A percentile compares a stretch with the other conserved stretches of the same genome.
Evolutionary conservation across 495 filamentous ascomycete genomes (phyloP).

Genomic region (Neurospora intermedia): DNA sequence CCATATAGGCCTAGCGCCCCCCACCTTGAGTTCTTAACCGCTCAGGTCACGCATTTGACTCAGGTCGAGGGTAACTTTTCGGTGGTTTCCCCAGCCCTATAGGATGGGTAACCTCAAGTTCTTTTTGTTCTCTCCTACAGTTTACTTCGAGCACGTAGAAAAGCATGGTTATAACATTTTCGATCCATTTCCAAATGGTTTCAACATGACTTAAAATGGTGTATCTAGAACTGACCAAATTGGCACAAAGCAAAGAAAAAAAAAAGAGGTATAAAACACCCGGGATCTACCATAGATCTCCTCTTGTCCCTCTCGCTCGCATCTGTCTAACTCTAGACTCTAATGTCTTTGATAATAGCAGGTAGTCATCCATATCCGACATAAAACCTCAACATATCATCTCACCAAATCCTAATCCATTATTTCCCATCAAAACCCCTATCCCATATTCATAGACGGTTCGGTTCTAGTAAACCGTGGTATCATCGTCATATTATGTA

Average conservation of each 20-base stretch:
- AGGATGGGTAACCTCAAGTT: too few relatives aligned
- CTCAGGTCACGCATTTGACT: not conserved
- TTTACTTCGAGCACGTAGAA: not conserved
- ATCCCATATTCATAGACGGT: not conserved
- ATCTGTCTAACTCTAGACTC: not conserved
- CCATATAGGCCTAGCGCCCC: not conserved
- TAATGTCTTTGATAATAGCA: not conserved
- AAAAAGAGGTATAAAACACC: not conserved
- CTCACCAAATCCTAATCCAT: not conserved
- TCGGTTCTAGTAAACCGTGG: not conserved
- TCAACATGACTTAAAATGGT: not conserved
- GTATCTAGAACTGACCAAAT: not conserved
- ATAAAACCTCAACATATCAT: not conserved
- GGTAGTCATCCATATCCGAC: not conserved
- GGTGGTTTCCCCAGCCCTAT: not conserved
- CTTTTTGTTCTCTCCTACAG: not conserved
- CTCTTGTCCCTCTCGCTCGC: not conserved
- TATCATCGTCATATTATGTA: not conserved
- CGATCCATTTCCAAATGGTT: not conserved
- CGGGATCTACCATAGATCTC: not conserved
- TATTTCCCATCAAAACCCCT: not conserved
- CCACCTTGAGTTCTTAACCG: not conserved
- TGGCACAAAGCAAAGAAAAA: not conserved
- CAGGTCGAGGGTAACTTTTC: not conserved
- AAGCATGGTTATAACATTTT: not conserved